Evolutionary conservation across 2,329 filamentous ascomycete genomes (phyloP).

Genomic region (Diaporthe sp.): DNA sequence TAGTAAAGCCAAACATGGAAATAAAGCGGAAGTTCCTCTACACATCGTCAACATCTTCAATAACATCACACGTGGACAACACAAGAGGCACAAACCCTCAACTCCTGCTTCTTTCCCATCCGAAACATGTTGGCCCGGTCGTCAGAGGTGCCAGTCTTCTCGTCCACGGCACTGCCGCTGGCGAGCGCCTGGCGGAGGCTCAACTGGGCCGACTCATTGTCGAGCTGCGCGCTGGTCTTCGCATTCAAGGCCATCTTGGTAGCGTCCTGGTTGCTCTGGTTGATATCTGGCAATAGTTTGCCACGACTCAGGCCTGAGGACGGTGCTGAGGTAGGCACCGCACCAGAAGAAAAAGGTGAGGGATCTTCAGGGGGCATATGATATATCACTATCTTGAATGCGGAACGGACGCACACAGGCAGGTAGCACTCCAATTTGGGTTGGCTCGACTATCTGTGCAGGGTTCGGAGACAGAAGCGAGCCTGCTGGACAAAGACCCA

Average conservation of each 20-base stretch:
- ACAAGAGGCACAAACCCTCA: conserved; percentile 51
- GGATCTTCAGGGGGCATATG: conserved; percentile 16
- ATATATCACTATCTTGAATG: background rate
- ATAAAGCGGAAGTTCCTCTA: conserved; percentile 59
- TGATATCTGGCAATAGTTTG: too few relatives aligned
- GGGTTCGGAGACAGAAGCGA: conserved; percentile 14
- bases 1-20: conserved; percentile 62
- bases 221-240: background rate
- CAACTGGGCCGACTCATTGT: background rate
- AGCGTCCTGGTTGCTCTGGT: too few relatives aligned
- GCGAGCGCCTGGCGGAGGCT: conserved; percentile 15
- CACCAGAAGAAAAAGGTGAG: background rate
- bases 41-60: conserved; percentile 45
- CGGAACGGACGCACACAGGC: background rate
- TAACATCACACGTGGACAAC: rapidly evolving
- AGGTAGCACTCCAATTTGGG: conserved; percentile 10
- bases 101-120: conserved; percentile 64
- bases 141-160: conserved; percentile 37
- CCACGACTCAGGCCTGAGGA: conserved; percentile 11
- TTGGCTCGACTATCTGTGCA: background rate
- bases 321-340: background rate
- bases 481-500: conserved; percentile 2
- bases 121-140: conserved; percentile 61
- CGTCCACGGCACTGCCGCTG: conserved; percentile 13
- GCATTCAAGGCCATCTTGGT: background rate